Evolutionary conservation across 306 rosid species (phyloP).

Genomic region (Aeschynomene evenia): DNA sequence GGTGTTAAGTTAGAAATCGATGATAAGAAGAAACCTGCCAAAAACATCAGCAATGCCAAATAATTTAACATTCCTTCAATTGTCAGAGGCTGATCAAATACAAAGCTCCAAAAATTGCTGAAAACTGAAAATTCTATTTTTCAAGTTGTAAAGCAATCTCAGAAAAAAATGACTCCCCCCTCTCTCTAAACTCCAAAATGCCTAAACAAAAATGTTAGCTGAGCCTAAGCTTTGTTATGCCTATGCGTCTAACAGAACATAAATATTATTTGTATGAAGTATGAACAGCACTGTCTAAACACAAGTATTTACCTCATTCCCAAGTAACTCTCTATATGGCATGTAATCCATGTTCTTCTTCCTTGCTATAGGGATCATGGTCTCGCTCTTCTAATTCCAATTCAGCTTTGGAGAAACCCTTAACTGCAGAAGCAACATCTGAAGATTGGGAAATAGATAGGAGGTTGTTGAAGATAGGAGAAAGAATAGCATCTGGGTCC

Average conservation of each 20-base stretch:
- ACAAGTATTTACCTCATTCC: background rate
- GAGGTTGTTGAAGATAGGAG: constrained; percentile 82
- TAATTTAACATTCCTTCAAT: too few relatives aligned
- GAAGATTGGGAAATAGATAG: constrained; percentile 96
- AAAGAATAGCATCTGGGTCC: constrained; percentile 93
- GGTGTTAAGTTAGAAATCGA: too few relatives aligned
- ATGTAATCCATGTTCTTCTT: constrained; percentile 16
- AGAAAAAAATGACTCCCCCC: too few relatives aligned
- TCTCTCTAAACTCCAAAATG: background rate
- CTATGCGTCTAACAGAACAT: background rate
- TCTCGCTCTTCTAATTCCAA: constrained; percentile 70
- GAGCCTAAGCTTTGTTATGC: background rate
- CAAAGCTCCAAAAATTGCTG: too few relatives aligned
- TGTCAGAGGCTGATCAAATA: too few relatives aligned
- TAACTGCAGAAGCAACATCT: constrained; percentile 49
- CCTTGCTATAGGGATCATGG: constrained; percentile 83
- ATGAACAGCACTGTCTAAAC: background rate
- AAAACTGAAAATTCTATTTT: too few relatives aligned
- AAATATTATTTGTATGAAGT: background rate
- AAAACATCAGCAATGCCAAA: too few relatives aligned
- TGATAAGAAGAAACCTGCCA: too few relatives aligned
- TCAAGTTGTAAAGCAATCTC: too few relatives aligned
- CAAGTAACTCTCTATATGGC: background rate
- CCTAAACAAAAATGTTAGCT: background rate
- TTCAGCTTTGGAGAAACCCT: constrained; percentile 57